These are phyloP conservation scores for Wickerhamomyces bisporus DNA, from an alignment of 805 yeast species.

Conservation along the genomic window DNA sequence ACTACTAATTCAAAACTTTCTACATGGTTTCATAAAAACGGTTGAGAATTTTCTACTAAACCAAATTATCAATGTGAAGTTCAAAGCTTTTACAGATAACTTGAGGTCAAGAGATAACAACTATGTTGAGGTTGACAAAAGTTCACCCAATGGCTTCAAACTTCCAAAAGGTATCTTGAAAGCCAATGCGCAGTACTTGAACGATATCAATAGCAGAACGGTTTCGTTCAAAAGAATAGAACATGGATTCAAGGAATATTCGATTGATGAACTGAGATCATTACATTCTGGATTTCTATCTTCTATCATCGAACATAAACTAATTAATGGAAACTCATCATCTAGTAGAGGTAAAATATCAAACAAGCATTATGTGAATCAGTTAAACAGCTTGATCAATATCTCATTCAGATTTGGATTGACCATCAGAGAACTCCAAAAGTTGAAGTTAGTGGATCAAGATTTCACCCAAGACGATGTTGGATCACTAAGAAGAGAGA, in stretches of 20 bases:
- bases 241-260: conserved; percentile 26
- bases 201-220: conserved; percentile 11
- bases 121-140: conserved; percentile 15
- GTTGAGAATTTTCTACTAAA: conserved; percentile 28
- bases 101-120: conserved; percentile 8
- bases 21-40: conserved; percentile 26
- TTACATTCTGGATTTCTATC: conserved; percentile 30
- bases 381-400: conserved; percentile 33
- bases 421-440: conserved; percentile 33
- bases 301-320: conserved; percentile 31
- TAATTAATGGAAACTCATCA: conserved; percentile 25
- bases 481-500: conserved; percentile 15
- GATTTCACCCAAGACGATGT: conserved; percentile 23
- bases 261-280: conserved; percentile 44
- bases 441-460: conserved; percentile 26
- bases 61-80: conserved; percentile 28
- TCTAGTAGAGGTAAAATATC: conserved; percentile 32
- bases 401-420: conserved; percentile 35
- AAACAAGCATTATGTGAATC: conserved; percentile 35
- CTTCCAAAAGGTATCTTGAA: conserved; percentile 25
- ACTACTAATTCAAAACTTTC: conserved; percentile 28
- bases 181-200: conserved; percentile 24
- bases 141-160: conserved; percentile 21
- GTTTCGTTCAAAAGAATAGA: conserved; percentile 2
- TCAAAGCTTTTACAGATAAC: conserved; percentile 27